Evolutionary conservation across 148 eudicot genomes (phyloP), one percentile per base, ranked within the genome.

Genomic region (Rhododendron ovatum): DNA sequence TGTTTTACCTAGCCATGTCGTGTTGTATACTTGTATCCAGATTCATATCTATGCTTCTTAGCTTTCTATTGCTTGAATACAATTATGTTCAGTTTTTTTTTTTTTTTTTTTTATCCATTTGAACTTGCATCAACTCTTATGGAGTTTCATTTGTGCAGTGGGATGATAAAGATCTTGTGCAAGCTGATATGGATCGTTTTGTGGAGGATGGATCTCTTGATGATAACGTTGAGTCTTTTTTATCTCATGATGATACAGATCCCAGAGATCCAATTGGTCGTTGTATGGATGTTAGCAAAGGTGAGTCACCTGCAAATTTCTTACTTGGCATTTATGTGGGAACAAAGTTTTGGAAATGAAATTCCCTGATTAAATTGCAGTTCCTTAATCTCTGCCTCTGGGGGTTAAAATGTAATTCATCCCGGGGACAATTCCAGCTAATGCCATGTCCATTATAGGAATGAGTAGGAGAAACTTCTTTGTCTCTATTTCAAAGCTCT

Each of bases 181-280:
- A 93, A 92, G 95, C 93, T 94, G 98, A 96, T 81, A 91, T 95
- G 91, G 98, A 93, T 79, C 95, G 93, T 73, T 93, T 94, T 84
- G 98, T 95, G 91, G 98, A 96, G 78, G 98, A 96, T 90, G 98
- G 95, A 87, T 91, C 98, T 87, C 92, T 96, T 77, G 98, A 96
- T 82, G 98, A 96, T 85, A 96, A 96, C 17, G 98, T 94, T 14
- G 98, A 96, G 90, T 96, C 98, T 80, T 94, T 96, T 90, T 93
- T 96, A 86, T 94, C 98, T 9, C 98, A 94, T 88, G 98, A 94
- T 89, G 98, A 96, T 89, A 89, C 89, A 5, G 98, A 92, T 86
- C 94, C 92, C 50, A 89, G 94, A 87, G 98, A 94, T 89, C 43
- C 92, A 74, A 90, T 90, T 88, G 94, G 91, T 83, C 95, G 98